phyloP scores from a whole-genome alignment of 2,329 filamentous ascomycete genomes.

The Dactylellina drechsleri region DNA sequence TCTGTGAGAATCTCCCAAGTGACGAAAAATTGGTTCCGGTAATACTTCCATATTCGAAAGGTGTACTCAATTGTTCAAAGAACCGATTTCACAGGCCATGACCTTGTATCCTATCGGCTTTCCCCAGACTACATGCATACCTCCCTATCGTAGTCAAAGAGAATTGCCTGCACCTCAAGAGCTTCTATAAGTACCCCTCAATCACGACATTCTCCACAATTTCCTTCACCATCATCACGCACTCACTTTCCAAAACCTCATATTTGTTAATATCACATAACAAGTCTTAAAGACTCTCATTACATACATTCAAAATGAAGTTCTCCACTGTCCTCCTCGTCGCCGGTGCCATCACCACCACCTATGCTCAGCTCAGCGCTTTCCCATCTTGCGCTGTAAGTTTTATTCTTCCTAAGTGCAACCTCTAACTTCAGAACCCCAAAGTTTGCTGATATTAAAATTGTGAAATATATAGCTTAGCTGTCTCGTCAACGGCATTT shows the following conservation, averaged over 20 bases:
- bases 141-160: slow-evolving; percentile 23
- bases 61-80: slow-evolving; percentile 31
- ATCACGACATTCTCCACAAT: slow-evolving; percentile 46
- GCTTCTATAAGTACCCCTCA: slow-evolving; percentile 48
- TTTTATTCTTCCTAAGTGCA: neutral
- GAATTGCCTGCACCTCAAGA: slow-evolving; percentile 3
- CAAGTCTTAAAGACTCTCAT: slow-evolving; percentile 28
- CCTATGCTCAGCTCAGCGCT: slow-evolving; percentile 51
- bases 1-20: slow-evolving; percentile 5
- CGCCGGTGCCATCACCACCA: slow-evolving; percentile 53
- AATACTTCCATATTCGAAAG: slow-evolving; percentile 45
- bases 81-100: slow-evolving; percentile 40
- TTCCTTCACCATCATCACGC: slow-evolving; percentile 26
- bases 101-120: slow-evolving; percentile 9
- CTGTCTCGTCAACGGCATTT: slow-evolving; percentile 46
- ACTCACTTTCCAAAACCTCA: slow-evolving; percentile 12
- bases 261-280: slow-evolving; percentile 1
- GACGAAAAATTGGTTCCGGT: slow-evolving; percentile 47
- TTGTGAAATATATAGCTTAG: slow-evolving; percentile 39
- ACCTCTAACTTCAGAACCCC: too few relatives aligned
- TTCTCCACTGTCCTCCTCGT: slow-evolving; percentile 55
- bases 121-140: slow-evolving; percentile 37
- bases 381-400: slow-evolving; percentile 57
- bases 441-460: too few relatives aligned
- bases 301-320: slow-evolving; percentile 56